Conservation (phyloP, 2,329 filamentous ascomycete genomes). For the Trichoderma oligosporum region DNA sequence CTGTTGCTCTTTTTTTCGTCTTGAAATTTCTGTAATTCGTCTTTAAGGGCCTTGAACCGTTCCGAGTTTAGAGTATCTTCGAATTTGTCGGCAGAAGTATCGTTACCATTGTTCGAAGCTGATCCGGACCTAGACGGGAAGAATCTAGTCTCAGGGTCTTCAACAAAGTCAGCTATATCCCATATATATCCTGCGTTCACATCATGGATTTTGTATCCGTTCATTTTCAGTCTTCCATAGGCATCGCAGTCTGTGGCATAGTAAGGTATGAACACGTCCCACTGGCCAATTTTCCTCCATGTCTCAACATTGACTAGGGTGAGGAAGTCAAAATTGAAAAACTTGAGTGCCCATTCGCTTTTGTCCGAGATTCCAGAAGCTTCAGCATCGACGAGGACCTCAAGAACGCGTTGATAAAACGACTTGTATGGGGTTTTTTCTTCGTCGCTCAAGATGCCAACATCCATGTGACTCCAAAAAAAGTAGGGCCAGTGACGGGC, state of each 20-base stretch:
- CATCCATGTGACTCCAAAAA: conserved; percentile 18
- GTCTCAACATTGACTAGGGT: conserved; percentile 8
- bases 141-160: conserved; percentile 8
- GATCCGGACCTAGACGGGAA: not conserved
- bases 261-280: conserved; percentile 16
- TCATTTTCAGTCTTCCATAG: conserved; percentile 5
- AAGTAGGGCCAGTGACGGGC: conserved; percentile 10
- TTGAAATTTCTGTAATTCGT: conserved; percentile 4
- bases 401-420: conserved; percentile 7
- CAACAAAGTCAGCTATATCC: not conserved
- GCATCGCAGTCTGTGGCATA: conserved; percentile 15
- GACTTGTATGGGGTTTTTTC: conserved; percentile 5
- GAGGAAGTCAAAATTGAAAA: conserved; percentile 18
- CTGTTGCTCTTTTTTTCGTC: not conserved
- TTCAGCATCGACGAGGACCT: conserved; percentile 5
- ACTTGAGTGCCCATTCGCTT: conserved; percentile 13
- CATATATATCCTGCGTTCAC: conserved; percentile 9
- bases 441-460: conserved; percentile 9
- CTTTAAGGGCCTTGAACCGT: not conserved
- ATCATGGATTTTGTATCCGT: conserved; percentile 1
- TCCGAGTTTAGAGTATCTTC: conserved; percentile 2
- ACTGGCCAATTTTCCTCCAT: conserved; percentile 10
- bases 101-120: not conserved
- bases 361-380: not conserved
- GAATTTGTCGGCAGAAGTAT: not conserved